phyloP scores from a whole-genome alignment of 345 rosid species.

The Punica granatum region DNA sequence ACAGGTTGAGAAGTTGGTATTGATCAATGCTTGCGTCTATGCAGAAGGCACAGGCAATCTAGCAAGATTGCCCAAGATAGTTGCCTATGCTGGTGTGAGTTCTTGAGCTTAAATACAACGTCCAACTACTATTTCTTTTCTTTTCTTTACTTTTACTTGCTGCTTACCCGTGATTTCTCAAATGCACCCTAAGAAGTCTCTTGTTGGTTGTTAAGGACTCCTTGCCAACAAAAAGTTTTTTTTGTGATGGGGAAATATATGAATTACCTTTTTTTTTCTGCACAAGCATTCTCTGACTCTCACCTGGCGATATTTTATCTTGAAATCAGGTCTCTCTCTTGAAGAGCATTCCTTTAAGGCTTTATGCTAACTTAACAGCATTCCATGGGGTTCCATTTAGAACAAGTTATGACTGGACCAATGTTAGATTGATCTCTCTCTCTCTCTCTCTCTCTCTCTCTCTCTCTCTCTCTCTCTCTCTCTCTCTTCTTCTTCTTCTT shows the following conservation, averaged over 20 bases:
- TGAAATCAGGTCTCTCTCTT: constrained; percentile 48
- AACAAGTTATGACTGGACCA: constrained; percentile 63
- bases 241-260: not conserved
- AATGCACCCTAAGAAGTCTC: not conserved
- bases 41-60: constrained; percentile 69
- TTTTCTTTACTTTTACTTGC: not conserved
- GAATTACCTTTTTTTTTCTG: not conserved
- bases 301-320: not conserved
- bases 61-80: constrained; percentile 43
- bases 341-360: constrained; percentile 60
- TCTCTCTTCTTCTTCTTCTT: not conserved
- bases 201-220: not conserved
- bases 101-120: not conserved
- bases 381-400: constrained; percentile 46
- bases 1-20: constrained; percentile 66
- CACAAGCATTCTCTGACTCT: not conserved
- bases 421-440: constrained; percentile 35
- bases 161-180: not conserved
- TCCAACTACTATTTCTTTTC: not conserved
- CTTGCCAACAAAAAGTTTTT: not conserved
- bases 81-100: constrained; percentile 86
- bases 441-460: not conserved
- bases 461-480: not conserved
- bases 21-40: constrained; percentile 75
- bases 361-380: constrained; percentile 53